These are phyloP conservation scores for Blastobotrys proliferans DNA, from an alignment of 1,139 yeast species.

Conservation along the genomic window DNA sequence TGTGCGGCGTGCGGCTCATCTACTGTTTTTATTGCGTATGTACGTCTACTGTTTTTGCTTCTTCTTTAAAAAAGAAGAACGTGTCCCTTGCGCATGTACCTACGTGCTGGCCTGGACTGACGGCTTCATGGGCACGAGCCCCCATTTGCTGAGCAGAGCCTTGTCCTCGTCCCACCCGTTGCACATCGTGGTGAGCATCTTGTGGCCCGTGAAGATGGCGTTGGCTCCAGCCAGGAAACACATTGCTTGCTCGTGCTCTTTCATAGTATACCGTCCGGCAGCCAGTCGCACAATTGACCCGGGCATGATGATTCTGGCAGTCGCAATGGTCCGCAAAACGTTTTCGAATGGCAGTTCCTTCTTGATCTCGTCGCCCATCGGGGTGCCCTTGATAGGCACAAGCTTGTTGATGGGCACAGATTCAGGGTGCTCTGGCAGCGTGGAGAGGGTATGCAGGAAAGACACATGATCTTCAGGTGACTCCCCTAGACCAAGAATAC, in stretches of 20 bases:
- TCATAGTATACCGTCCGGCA: constrained; percentile 80
- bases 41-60: too few relatives aligned
- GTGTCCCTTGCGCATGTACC: too few relatives aligned
- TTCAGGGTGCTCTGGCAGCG: constrained; percentile 68
- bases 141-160: constrained; percentile 65
- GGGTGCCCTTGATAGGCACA: constrained; percentile 79
- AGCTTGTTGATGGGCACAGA: constrained; percentile 75
- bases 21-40: too few relatives aligned
- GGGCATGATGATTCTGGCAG: constrained; percentile 76
- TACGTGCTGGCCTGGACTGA: too few relatives aligned
- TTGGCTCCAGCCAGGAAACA: constrained; percentile 78
- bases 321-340: constrained; percentile 64
- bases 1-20: too few relatives aligned
- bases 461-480: constrained; percentile 67
- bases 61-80: too few relatives aligned
- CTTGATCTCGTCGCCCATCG: constrained; percentile 52
- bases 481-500: constrained; percentile 76
- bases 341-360: constrained; percentile 51
- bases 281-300: constrained; percentile 65
- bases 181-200: constrained; percentile 79
- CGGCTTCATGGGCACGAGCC: constrained; percentile 38
- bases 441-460: constrained; percentile 62
- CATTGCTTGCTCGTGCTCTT: constrained; percentile 67
- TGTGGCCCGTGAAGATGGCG: constrained; percentile 78
- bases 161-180: constrained; percentile 83